Base-by-base conservation (phyloP, 163 green algal species). In the Scenedesmus sp. region DNA sequence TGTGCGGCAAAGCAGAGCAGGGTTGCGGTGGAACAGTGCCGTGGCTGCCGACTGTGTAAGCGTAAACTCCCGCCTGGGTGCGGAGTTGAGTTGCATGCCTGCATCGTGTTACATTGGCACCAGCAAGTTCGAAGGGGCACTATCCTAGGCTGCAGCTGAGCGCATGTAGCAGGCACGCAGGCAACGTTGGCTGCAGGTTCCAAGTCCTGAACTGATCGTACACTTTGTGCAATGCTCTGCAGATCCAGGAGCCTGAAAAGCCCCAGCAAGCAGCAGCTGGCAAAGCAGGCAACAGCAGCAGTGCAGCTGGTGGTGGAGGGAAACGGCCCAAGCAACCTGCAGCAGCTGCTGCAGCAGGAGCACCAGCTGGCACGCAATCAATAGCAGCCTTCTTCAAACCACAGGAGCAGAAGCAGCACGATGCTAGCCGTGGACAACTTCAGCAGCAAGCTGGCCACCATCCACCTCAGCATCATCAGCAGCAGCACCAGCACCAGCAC, bases 181-280 rank as follows among this genome's bases (percentile, higher is more conserved):
- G 56, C 2, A 56, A 56, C 46, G n/a, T n/a, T 10, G 46, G 7
- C 46, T 56, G 46, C 7, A 56, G 46, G 10, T 56, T 53, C 46
- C 46, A 53, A 53, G 6, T 6, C 46, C 6, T 30, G 53, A 3
- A 24, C 53, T 65, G 0, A n/a, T 16, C 33, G 22, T 33, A 35
- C 15, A 12, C 59, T 0, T 3, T 72, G 22, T 35, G 20, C 59
- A 72, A 7, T 72, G 13, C 22, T 72, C 18, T 46, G 85, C 85
- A 83, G 68, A 84, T 84, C 1, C 37, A 51, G 1, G 73, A 85
- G 86, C 72, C 72, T 59, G 86, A 85, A 24, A 78, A 85, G 15
- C 44, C 42, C 1, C 79, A 85, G 73, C 37, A 13, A 18, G 61
- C 65, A 80, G 53, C 83, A 40, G 6, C 83, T 13, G 35, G 49